Base-by-base conservation (phyloP, 306 rosid species). In the Chamaecrista fasciculata region DNA sequence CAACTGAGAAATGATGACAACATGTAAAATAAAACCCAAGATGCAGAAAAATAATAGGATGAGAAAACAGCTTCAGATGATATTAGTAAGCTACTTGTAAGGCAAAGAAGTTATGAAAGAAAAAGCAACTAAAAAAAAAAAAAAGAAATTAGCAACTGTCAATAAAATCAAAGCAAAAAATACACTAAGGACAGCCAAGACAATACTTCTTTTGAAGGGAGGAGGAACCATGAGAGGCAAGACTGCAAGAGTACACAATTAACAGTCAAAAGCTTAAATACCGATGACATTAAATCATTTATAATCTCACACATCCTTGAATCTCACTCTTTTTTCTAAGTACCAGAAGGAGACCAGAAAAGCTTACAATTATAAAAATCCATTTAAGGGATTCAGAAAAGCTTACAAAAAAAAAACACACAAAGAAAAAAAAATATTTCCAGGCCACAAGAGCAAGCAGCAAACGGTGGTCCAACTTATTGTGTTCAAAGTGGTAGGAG, bases 361-460 rank as follows among this genome's bases (percentile, higher is more conserved):
- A 26, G 6, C 37, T 12, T 8, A 12, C 47, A 8, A 39, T 37
- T 61, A 44, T 11, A 51, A 40, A 39, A 21, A 63, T 24, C 74
- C 21, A 57, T 31, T 28, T 31, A 37, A 49, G 59, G 23, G 28
- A 15, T 25, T 39, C 63, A 42, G 43, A 12, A 18, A 9, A n/a
- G n/a, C n/a, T n/a, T n/a, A n/a, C n/a, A n/a, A n/a, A n/a, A n/a
- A n/a, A n/a, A n/a, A n/a, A n/a, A n/a, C n/a, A n/a, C n/a, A n/a
- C n/a, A n/a, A n/a, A n/a, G n/a, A n/a, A n/a, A n/a, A n/a, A 25
- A 46, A 56, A 57, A 8, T 36, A 61, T 61, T 67, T 72, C 46
- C 15, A 19, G 44, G 60, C 48, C 42, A 62, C 25, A 40, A 64
- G 25, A 61, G 25, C 66, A 70, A 40, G 48, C 53, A 64, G 24